Base-by-base conservation (phyloP, 352 stramenopile species). In the Phytopythium vexans region DNA sequence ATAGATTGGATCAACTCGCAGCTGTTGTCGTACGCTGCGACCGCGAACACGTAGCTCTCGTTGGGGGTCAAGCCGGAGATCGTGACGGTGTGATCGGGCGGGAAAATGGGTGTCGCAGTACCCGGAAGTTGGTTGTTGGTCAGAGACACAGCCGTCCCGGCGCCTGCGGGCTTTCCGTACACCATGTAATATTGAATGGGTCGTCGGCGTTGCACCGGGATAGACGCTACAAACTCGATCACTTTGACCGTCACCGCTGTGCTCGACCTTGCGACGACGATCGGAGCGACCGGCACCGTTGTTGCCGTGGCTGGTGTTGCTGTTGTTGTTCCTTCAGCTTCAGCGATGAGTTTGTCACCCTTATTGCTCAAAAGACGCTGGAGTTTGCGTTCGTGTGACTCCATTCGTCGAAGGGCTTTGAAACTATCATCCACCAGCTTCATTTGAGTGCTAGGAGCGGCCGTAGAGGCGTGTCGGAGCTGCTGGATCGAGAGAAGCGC, bases 11-110 rank as follows among this genome's bases (percentile, higher is more conserved):
- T 88, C 8, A 90, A 33, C 3, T 90, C 64, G 14, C 81, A 65
- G 0, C 78, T 60, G 3, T 50, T 58, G 43, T 96, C 85, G 27
- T 86, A 96, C 1, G 84, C 85, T 27, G 84, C 84, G 2, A 86
- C 69, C 8, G 86, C 86, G 43, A 96, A 96, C 11, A 94, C 81
- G 51, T 94, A 96, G 49, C 64, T 84, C 35, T 91, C 81, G 47
- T 93, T 93, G 1, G 82, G 60, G 0, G 68, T 16, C 4, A 96
- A 42, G 0, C 70, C 77, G 4, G 66, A 76, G 35, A 95, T 68
- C 1, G 72, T 86, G 6, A 74, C 60, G 31, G 55, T 34, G 0
- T 58, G 44, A 2, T 54, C 43, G 1, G 58, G 44, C 1, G 64
- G 43, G 33, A 74, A 74, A 6, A 94, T 48, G 0, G 75, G 73